These are phyloP conservation scores for Pythium sp. DNA, from an alignment of 352 stramenopile genomes.

Conservation along the genomic window DNA sequence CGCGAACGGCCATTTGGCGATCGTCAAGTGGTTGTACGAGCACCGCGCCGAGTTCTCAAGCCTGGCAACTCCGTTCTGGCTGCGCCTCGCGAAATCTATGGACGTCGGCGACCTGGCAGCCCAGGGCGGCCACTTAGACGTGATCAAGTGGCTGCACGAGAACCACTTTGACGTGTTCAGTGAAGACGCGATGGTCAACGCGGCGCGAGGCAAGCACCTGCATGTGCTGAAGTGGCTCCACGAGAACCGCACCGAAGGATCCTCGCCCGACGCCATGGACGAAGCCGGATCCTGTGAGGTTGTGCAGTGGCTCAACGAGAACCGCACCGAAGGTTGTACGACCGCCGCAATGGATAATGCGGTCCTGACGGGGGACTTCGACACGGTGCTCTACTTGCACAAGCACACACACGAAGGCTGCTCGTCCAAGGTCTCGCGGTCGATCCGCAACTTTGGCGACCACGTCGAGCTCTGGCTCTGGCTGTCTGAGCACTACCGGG, in stretches of 20 bases:
- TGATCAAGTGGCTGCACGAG: slow-evolving; percentile 1
- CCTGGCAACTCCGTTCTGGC: background rate
- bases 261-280: background rate
- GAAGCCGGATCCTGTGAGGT: background rate
- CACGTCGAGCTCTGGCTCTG: slow-evolving; percentile 11
- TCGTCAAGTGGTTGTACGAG: slow-evolving; percentile 26
- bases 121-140: background rate
- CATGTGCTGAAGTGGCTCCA: background rate
- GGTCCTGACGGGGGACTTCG: slow-evolving; percentile 3
- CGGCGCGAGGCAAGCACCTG: background rate
- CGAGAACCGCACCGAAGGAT: background rate
- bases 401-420: background rate
- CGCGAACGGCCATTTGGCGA: slow-evolving; percentile 15
- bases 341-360: slow-evolving; percentile 10
- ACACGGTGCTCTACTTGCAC: slow-evolving; percentile 5
- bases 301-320: background rate
- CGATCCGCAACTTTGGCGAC: slow-evolving; percentile 13
- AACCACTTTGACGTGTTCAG: slow-evolving; percentile 1
- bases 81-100: background rate
- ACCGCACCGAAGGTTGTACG: background rate
- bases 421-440: slow-evolving; percentile 9
- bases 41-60: slow-evolving; percentile 1
- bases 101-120: background rate
- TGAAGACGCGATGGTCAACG: background rate
- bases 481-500: slow-evolving; percentile 9